These are phyloP conservation scores for Spergularia azorica DNA, from an alignment of 179 eudicot species.

Conservation along the genomic window DNA sequence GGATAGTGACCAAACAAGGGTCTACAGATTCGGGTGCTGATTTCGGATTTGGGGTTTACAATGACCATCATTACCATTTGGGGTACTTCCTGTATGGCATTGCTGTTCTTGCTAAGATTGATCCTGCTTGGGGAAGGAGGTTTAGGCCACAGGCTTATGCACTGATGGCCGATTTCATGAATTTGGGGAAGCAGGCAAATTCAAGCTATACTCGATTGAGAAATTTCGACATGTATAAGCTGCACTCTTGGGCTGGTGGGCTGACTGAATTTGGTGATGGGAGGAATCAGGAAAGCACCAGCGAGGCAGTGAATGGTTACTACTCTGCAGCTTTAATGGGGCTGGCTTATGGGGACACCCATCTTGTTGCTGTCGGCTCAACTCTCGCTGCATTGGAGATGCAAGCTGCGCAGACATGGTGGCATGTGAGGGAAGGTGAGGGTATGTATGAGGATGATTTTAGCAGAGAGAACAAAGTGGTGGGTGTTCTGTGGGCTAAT, in stretches of 20 bases:
- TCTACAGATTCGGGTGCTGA: constrained; percentile 64
- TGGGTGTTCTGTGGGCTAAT: constrained; percentile 76
- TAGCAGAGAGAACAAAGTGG: constrained; percentile 55
- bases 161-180: constrained; percentile 80
- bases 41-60: constrained; percentile 88
- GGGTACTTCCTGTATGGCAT: constrained; percentile 79
- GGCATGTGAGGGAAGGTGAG: constrained; percentile 72
- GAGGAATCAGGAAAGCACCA: constrained; percentile 82
- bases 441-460: constrained; percentile 63
- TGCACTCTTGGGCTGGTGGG: constrained; percentile 95
- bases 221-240: constrained; percentile 74
- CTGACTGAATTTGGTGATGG: constrained; percentile 82
- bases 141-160: constrained; percentile 80
- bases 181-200: constrained; percentile 46
- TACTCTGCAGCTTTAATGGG: constrained; percentile 89
- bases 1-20: constrained; percentile 73
- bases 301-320: constrained; percentile 91
- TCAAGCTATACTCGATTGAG: constrained; percentile 63
- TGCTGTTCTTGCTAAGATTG: constrained; percentile 87
- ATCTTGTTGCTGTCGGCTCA: constrained; percentile 66
- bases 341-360: constrained; percentile 77
- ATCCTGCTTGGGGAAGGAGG: constrained; percentile 79
- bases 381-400: constrained; percentile 71
- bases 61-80: constrained; percentile 82
- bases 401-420: constrained; percentile 81